Percentiles rank a stretch among this genome's conserved stretches.
Conservation (phyloP, 2,329 filamentous ascomycete genomes). For the Penicillium brevicompactum region DNA sequence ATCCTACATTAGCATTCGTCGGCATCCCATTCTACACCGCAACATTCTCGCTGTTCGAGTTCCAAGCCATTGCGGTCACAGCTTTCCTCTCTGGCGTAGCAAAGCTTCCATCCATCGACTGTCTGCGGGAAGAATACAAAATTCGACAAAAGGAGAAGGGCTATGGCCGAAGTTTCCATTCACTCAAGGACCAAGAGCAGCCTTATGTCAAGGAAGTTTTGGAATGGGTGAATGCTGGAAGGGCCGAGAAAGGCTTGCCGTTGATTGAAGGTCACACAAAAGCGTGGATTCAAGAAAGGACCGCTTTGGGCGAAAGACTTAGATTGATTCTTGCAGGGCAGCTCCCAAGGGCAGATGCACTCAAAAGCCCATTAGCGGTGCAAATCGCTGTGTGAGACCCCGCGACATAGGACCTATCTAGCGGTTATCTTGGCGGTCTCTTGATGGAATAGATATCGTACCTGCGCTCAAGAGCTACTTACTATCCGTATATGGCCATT, state of each 20-base stretch:
- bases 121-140: constrained; percentile 40
- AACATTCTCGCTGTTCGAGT: constrained; percentile 71
- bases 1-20: constrained; percentile 65
- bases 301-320: constrained; percentile 26
- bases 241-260: constrained; percentile 19
- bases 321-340: constrained; percentile 17
- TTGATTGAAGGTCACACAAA: constrained; percentile 34
- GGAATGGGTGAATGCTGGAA: constrained; percentile 37
- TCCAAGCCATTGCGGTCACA: constrained; percentile 65
- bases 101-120: constrained; percentile 47
- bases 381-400: constrained; percentile 1
- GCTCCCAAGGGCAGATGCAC: constrained; percentile 6
- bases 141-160: constrained; percentile 30
- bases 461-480: too few relatives aligned
- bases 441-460: too few relatives aligned
- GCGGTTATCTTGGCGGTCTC: too few relatives aligned
- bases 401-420: too few relatives aligned
- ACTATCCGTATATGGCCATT: too few relatives aligned
- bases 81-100: constrained; percentile 58
- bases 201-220: constrained; percentile 37
- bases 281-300: constrained; percentile 32
- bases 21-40: constrained; percentile 67
- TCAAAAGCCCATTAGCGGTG: constrained; percentile 7
- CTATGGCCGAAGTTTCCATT: constrained; percentile 40
- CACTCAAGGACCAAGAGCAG: constrained; percentile 37